Percentiles rank a stretch among this genome's conserved stretches.
Evolutionary conservation across 2,329 filamentous ascomycete species (phyloP).

Genomic region (Penicillium occitanis): DNA sequence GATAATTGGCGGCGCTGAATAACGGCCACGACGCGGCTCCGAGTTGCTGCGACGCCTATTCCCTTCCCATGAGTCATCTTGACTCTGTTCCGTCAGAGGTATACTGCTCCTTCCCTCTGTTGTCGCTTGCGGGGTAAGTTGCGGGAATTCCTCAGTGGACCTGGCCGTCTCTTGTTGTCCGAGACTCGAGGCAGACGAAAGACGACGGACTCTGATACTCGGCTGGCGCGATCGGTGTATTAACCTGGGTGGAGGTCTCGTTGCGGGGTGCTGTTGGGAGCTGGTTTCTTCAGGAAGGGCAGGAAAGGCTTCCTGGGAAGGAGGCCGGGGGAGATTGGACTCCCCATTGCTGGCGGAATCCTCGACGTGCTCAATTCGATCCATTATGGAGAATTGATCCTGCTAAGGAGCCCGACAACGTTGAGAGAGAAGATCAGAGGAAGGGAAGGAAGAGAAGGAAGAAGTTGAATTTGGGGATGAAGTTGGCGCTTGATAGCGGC

Average conservation of each 20-base stretch:
- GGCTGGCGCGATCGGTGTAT: constrained; percentile 20
- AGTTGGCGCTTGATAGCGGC: background rate
- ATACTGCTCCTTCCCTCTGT: background rate
- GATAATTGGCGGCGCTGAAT: constrained; percentile 30
- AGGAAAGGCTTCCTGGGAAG: constrained; percentile 22
- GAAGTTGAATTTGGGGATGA: background rate
- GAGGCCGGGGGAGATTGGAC: constrained; percentile 9
- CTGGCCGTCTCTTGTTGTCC: background rate
- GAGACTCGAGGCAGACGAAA: constrained; percentile 21
- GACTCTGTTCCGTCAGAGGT: constrained; percentile 20
- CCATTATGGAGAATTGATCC: constrained; percentile 29
- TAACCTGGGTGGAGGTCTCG: background rate
- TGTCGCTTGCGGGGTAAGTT: background rate
- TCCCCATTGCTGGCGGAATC: constrained; percentile 25
- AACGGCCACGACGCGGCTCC: constrained; percentile 39
- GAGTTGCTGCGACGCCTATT: constrained; percentile 43
- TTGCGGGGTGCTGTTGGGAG: background rate
- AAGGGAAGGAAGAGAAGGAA: background rate
- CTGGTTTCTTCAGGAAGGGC: constrained; percentile 21
- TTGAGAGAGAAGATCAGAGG: background rate
- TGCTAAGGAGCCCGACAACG: background rate
- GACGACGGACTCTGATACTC: constrained; percentile 26
- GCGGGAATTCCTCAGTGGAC: background rate
- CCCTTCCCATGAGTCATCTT: constrained; percentile 31
- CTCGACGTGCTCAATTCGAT: constrained; percentile 39